These are phyloP conservation scores for Nicotiana paniculata DNA, from an alignment of 257 asterid genomes.

Conservation along the genomic window DNA sequence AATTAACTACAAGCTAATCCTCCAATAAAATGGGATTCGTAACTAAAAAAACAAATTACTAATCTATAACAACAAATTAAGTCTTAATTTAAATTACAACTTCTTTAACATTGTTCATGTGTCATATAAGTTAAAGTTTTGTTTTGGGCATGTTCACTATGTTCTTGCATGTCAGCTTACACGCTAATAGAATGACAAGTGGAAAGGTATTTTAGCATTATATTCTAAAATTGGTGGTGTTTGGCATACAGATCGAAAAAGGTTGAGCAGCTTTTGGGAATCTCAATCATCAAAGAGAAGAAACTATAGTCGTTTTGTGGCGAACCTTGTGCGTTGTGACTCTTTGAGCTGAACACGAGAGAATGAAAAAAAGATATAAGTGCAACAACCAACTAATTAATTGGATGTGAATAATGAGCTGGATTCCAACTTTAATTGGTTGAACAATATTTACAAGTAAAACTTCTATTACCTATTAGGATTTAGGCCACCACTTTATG, in stretches of 20 bases:
- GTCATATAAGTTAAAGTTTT: too few relatives aligned
- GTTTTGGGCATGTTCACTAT: constrained; percentile 22
- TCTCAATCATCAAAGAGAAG: constrained; percentile 52
- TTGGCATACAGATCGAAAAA: constrained; percentile 17
- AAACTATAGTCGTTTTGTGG: constrained; percentile 44
- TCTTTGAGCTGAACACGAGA: constrained; percentile 32
- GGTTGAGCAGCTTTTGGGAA: constrained; percentile 39
- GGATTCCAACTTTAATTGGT: constrained; percentile 53
- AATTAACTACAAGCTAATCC: too few relatives aligned
- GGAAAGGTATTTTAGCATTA: constrained; percentile 37
- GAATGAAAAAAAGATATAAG: constrained; percentile 34
- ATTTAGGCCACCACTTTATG: neutral
- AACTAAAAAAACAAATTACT: too few relatives aligned
- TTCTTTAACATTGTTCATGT: too few relatives aligned
- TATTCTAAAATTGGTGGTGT: constrained; percentile 49
- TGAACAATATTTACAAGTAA: neutral
- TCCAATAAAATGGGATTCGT: too few relatives aligned
- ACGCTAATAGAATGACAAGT: constrained; percentile 13
- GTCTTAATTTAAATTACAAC: too few relatives aligned
- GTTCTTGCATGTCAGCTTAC: constrained; percentile 12
- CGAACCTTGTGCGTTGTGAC: constrained; percentile 65
- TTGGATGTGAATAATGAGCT: constrained; percentile 54
- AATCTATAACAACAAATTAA: too few relatives aligned
- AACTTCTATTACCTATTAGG: neutral
- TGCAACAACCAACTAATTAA: constrained; percentile 39